These are phyloP conservation scores for Lasiodiplodia citricola DNA, from an alignment of 2,329 filamentous ascomycete species.

Conservation along the genomic window DNA sequence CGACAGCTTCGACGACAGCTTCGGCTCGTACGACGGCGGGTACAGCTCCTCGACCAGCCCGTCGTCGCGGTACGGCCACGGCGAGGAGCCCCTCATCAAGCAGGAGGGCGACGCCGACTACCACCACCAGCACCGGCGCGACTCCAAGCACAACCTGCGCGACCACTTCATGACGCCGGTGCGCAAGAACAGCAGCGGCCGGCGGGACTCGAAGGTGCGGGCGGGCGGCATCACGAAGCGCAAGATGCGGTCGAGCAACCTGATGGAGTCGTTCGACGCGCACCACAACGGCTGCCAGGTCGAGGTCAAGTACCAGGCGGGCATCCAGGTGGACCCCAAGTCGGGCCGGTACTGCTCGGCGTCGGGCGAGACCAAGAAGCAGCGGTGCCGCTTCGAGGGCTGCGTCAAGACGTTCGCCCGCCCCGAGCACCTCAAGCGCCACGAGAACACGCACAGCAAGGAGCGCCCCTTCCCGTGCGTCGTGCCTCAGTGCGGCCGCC, in stretches of 20 bases:
- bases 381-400: constrained; percentile 19
- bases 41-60: constrained; percentile 28
- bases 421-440: constrained; percentile 40
- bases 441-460: constrained; percentile 36
- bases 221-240: constrained; percentile 18
- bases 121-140: constrained; percentile 28
- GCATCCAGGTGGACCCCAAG: constrained; percentile 29
- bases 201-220: constrained; percentile 21
- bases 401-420: constrained; percentile 34
- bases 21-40: constrained; percentile 25
- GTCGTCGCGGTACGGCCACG: constrained; percentile 32
- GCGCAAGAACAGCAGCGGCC: constrained; percentile 15
- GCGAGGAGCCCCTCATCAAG: constrained; percentile 29
- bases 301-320: constrained; percentile 24
- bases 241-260: constrained; percentile 21
- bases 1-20: constrained; percentile 27
- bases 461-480: constrained; percentile 34
- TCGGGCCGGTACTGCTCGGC: constrained; percentile 24
- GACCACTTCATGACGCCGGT: constrained; percentile 30
- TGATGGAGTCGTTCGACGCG: constrained; percentile 22
- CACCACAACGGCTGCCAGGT: constrained; percentile 25
- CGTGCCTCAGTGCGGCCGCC: constrained; percentile 33
- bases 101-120: constrained; percentile 33
- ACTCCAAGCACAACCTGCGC: constrained; percentile 33
- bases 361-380: constrained; percentile 28